Base-by-base conservation (phyloP, 768 basidiomycete species). In the Pleurotus citrinopileatus region DNA sequence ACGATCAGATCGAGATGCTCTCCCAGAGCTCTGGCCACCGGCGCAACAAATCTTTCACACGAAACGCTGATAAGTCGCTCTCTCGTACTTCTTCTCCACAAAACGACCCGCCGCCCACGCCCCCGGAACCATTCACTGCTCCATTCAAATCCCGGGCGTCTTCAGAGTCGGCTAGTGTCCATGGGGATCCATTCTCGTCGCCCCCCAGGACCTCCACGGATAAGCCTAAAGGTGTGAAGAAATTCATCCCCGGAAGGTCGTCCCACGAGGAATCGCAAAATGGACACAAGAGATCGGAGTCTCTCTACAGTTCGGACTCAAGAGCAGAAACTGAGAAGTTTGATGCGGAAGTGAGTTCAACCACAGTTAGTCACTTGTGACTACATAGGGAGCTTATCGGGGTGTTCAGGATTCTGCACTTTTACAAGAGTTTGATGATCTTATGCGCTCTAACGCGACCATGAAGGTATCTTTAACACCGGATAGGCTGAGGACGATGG, bases 391-490 rank as follows among this genome's bases (percentile, higher is more conserved):
- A 55, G 22, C 50, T 56, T 57, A 26, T 64, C 48, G 55, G 38
- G 52, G 45, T 47, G 56, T 57, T 36, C 61, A 89, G 83, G 81
- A 84, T 65, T 67, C 80, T 65, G 65, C 73, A 58, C 67, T 79
- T 61, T 75, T 82, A 53, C 86, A 89, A 58, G 91, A 96, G 67
- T 98, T 98, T 67, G 95, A 98, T 69, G 86, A 93, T 68, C 75
- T 98, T 69, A 87, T 98, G 84, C 84, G 83, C 48, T 93, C 91
- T 55, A 83, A 87, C 56, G 79, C 88, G 55, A 98, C 95, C 17
- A 90, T 97, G 89, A 97, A 93, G 66, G 86, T 98, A 61, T 96
- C 94, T 37, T 79, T 97, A 58, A 98, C 95, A 28, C 95, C 95
- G 54, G 94, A 97, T 74, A 81, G 95, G 52, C 76, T 98, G 54